These are phyloP conservation scores for Sisymbrium altissimum DNA, from an alignment of 345 rosid species.

Conservation along the genomic window DNA sequence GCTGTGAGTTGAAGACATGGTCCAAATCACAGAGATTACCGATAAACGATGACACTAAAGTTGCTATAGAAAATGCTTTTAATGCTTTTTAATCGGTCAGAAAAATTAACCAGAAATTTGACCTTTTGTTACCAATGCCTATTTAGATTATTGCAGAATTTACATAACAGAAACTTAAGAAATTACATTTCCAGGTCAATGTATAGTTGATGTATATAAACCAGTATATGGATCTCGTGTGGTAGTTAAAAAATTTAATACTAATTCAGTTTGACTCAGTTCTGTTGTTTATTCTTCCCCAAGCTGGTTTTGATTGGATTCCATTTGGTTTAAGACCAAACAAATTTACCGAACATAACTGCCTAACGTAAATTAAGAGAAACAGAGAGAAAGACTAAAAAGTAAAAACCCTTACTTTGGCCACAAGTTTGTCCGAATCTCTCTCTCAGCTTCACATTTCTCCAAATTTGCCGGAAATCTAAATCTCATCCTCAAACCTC, in stretches of 20 bases:
- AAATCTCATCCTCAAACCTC: slow-evolving; percentile 14
- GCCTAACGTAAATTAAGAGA: background rate
- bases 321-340: slow-evolving; percentile 19
- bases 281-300: background rate
- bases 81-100: background rate
- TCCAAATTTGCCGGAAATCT: background rate
- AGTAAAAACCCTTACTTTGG: slow-evolving; percentile 5
- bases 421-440: slow-evolving; percentile 33
- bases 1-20: slow-evolving; percentile 20
- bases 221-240: background rate
- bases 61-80: background rate
- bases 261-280: background rate
- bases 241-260: background rate
- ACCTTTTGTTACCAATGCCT: background rate
- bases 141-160: background rate
- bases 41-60: background rate
- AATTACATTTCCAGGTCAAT: background rate
- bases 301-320: slow-evolving; percentile 15
- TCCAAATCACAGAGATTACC: slow-evolving; percentile 8
- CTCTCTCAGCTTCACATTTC: slow-evolving; percentile 29
- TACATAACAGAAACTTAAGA: background rate
- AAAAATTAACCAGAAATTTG: background rate
- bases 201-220: background rate
- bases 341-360: slow-evolving; percentile 27
- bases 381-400: background rate